phyloP scores from a whole-genome alignment of 2,329 filamentous ascomycete genomes.

The Pyrenophora graminea region DNA sequence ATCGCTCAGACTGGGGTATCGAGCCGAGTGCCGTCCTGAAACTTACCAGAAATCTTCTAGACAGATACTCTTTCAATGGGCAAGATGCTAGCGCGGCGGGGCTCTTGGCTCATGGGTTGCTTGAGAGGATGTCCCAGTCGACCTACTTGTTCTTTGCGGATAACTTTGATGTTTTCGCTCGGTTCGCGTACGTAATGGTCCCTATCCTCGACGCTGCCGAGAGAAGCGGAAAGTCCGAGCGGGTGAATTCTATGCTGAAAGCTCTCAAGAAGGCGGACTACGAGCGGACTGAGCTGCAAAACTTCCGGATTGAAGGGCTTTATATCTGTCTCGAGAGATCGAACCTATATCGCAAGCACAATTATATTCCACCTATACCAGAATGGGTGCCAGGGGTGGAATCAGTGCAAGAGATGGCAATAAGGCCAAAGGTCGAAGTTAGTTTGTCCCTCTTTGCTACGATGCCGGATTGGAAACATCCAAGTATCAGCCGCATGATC shows the following conservation, averaged over 20 bases:
- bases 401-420: no score
- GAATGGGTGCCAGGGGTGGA: background rate
- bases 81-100: background rate
- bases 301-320: background rate
- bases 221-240: background rate
- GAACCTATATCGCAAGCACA: background rate
- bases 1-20: background rate
- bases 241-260: background rate
- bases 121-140: conserved; percentile 1
- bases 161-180: background rate
- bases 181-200: background rate
- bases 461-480: background rate
- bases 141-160: background rate
- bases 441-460: background rate
- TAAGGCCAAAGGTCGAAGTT: background rate
- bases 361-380: background rate
- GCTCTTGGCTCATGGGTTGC: background rate
- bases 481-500: background rate
- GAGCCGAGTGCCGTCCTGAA: background rate
- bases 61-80: background rate
- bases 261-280: background rate
- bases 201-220: background rate
- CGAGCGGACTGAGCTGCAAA: background rate
- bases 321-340: background rate
- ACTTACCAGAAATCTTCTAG: background rate